Base-by-base conservation (phyloP, 305 asterid species). In the Rubia occidens region DNA sequence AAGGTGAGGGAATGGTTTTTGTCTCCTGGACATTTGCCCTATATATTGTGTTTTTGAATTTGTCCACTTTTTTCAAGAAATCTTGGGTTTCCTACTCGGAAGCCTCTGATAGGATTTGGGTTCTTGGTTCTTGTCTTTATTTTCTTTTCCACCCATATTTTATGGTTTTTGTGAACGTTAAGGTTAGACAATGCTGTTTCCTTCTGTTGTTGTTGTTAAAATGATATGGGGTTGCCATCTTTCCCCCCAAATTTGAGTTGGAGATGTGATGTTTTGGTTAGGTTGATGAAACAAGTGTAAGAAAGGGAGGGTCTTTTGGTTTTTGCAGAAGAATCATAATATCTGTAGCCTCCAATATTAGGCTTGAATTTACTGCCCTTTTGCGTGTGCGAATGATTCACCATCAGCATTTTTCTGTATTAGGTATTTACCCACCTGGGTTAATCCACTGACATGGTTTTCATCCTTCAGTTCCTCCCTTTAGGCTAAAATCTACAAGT, bases 1-100 rank as follows among this genome's bases (percentile, higher is more conserved):
- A 91, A 82, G 85, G 79, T 77, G 86, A 80, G 84, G 79, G 77
- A 76, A 76, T 64, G 74, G 81, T 79, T 80, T 88, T 83, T 88
- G 86, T 85, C 90, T 87, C 81, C 72, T 83, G 86, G 89, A 84
- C 81, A 86, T 86, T 81, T 80, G 81, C 73, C 82, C 83, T 80
- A 84, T 85, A 85, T 78, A 62, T 70, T 73, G 47, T 55, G 78
- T 80, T 47, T 69, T 49, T 49, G 62, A 58, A 64, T 61, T 69
- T 54, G 73, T 60, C 62, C 72, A 72, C 80, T 60, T 68, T 74
- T 64, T 51, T 81, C 58, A 74, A 67, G 64, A 73, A 51, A 75
- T 78, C 37, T 83, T 82, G 90, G 86, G 77, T 79, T 81, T 73
- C 76, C 77, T 82, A 76, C 75, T 55, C 21, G 14, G 80, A 83